Evolutionary conservation across 2,329 filamentous ascomycete genomes (phyloP), one percentile per base, ranked within the genome.

Genomic region (Fusarium clavum): DNA sequence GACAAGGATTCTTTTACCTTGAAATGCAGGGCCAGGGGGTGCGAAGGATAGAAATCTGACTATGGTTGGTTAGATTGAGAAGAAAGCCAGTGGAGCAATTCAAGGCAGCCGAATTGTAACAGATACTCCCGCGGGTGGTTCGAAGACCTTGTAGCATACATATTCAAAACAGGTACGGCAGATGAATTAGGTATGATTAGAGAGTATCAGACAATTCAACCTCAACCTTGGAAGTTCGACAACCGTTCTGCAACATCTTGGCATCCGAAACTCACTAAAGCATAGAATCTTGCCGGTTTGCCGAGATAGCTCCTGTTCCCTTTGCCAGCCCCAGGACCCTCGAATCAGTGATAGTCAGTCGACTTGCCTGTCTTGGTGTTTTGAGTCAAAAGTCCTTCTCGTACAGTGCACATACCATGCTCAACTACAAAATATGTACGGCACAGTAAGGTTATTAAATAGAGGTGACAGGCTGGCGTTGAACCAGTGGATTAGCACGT

Each of bases 261-360:
- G 18, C 34, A 53, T 40, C 25, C 24, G 48, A 43, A 53, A 53
- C 24, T 53, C 34, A 53, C 49, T 53, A 53, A 53, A 53, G 25
- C 49, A 43, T 43, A n/a, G 34, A 53, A 27, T 14, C 41, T 53
- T 67, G 63, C 61, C 61, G 61, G 30, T 53, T 51, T 66, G 44
- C 55, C 55, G 61, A 51, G 32, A 48, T 40, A 48, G 29, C 30
- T 48, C 48, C 32, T 14, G 34, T n/a, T 6, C 11, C 6, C 14
- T 29, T 16, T 41, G 24, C 55, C 40, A 55, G 38, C 55, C 41
- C 58, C 30, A 52, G 22, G 47, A 54, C 55, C 43, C 43, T 48
- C 46, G 27, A 64, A 64, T 40, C 18, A 34, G 40, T 13, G 61
- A 63, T 63, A 44, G 24, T n/a, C 61, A 63, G 40, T 40, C n/a